Base-by-base conservation (phyloP, 2,329 filamentous ascomycete species). In the Lasiodiplodia citricola region DNA sequence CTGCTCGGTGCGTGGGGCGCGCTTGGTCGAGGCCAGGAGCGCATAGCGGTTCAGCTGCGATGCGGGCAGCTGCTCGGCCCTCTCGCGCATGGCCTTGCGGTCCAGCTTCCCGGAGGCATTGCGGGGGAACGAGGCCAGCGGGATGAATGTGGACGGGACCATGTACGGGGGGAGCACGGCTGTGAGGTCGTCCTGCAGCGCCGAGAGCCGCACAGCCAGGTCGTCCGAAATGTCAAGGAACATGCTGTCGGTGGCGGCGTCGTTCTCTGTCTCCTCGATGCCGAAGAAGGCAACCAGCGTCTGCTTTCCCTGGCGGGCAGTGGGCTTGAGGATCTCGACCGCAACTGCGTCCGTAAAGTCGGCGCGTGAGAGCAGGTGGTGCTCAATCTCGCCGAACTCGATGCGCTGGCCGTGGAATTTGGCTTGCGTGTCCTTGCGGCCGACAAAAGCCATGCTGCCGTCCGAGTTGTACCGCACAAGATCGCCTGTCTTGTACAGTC, bases 1-100 rank as follows among this genome's bases (percentile, higher is more conserved):
- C 0, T 80, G 76, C 52, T 82, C 83, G 11, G 80, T 84, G 69
- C 85, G 83, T 67, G 84, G 84, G 74, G 83, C 83, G 28, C 80
- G 80, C 6, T 73, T 72, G 38, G 72, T 72, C 11, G 37, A 35
- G 55, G 23, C 80, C 6, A 58, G 28, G n/a, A 18, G 80, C 80
- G 31, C 18, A 8, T 35, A 58, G 35, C 55, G 38, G 55, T n/a
- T 58, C 66, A 6, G 74, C 18, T 78, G 31, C 74, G 6, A 75
- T 76, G 50, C 76, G 18, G 55, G 74, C 70, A 79, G 76, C 65
- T 78, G 76, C 10, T 75, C 76, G 2, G 73, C 72, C n/a, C n/a
- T 5, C 10, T 23, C 47, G 47, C n/a, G n/a, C 71, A 56, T 66
- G 58, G 50, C 66, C 56, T 50, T 68, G 16, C 54, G 35, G 64